These are phyloP conservation scores for Ambrosiella beaveri DNA, from an alignment of 2,329 filamentous ascomycete genomes.

Conservation along the genomic window DNA sequence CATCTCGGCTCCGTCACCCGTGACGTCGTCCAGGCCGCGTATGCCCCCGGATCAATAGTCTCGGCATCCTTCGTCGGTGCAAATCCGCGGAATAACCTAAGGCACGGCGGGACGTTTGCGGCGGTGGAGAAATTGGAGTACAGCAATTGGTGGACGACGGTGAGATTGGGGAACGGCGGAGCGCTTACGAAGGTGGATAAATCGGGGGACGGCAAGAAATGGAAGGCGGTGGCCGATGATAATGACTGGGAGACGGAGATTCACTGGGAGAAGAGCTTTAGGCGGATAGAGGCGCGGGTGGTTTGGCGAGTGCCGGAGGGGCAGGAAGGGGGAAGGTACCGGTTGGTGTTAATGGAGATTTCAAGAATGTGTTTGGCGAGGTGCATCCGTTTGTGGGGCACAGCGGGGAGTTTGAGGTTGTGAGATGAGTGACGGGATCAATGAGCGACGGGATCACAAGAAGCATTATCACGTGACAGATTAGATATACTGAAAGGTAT, in stretches of 20 bases:
- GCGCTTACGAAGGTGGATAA: too few species aligned
- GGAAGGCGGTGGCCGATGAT: conserved; percentile 29
- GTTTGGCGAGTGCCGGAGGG: neutral
- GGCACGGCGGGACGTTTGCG: conserved; percentile 59
- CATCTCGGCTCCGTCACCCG: conserved; percentile 51
- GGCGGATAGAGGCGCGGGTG: conserved; percentile 39
- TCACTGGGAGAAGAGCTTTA: conserved; percentile 51
- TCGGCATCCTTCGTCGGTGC: conserved; percentile 60
- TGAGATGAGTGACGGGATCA: too few species aligned
- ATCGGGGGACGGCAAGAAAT: neutral
- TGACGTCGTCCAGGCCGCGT: conserved; percentile 32
- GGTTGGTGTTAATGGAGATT: too few species aligned
- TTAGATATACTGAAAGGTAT: too few species aligned
- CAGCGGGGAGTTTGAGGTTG: too few species aligned
- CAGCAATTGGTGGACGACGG: too few species aligned
- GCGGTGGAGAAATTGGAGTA: conserved; percentile 48
- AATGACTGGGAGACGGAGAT: conserved; percentile 70
- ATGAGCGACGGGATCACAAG: too few species aligned
- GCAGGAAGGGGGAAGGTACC: neutral
- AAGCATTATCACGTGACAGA: too few species aligned
- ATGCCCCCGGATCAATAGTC: conserved; percentile 43
- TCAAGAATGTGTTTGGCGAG: too few species aligned
- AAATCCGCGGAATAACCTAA: conserved; percentile 77
- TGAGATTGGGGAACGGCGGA: too few species aligned
- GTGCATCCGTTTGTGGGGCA: too few species aligned